Evolutionary conservation across 768 basidiomycete species (phyloP).

Genomic region (Agrocybe pediades): DNA sequence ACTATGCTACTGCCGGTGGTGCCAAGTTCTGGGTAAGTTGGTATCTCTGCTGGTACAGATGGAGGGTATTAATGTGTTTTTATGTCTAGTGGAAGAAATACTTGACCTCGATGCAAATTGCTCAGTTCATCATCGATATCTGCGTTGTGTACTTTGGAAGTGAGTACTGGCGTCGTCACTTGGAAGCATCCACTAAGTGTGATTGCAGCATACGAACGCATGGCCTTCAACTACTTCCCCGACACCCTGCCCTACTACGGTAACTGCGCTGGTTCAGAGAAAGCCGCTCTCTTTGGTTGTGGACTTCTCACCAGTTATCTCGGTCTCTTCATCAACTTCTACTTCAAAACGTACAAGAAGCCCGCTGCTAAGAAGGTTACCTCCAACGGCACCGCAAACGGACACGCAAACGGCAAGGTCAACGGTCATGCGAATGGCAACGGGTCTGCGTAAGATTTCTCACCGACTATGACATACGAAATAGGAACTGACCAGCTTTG

Average conservation of each 20-base stretch:
- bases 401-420: conserved; percentile 36
- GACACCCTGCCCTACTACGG: conserved; percentile 63
- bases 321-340: conserved; percentile 94
- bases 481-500: background rate
- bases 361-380: conserved; percentile 43
- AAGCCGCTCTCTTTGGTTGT: conserved; percentile 89
- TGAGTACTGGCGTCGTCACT: too few species aligned
- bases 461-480: background rate
- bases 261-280: conserved; percentile 88
- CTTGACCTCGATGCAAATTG: conserved; percentile 94
- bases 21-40: conserved; percentile 87
- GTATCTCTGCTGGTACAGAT: background rate
- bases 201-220: conserved; percentile 77
- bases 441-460: conserved; percentile 16
- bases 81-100: conserved; percentile 97
- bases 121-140: conserved; percentile 93
- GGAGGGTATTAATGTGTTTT: background rate
- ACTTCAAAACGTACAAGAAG: conserved; percentile 83
- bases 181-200: too few species aligned
- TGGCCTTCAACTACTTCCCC: conserved; percentile 63
- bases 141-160: conserved; percentile 93
- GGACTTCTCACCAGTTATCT: conserved; percentile 88
- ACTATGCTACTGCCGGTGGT: conserved; percentile 97
- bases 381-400: conserved; percentile 45
- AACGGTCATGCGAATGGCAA: conserved; percentile 21